phyloP scores from a whole-genome alignment of 441 rosid species.

The Syzygium malaccense region DNA sequence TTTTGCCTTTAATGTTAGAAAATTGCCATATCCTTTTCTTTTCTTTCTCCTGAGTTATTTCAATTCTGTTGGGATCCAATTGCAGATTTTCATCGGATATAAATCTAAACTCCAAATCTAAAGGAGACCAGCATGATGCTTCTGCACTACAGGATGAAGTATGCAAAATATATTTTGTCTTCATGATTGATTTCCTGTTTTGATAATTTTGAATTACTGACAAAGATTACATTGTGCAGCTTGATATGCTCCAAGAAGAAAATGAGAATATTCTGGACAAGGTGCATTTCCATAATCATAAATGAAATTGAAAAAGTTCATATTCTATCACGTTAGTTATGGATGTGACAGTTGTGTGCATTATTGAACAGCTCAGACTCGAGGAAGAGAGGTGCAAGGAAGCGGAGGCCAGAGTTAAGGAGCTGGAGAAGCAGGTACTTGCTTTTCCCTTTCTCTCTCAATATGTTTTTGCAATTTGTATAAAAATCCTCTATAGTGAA shows the following conservation, averaged over 20 bases:
- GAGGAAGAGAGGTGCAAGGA: conserved; percentile 89
- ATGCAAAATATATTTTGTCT: conserved; percentile 1
- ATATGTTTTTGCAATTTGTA: neutral
- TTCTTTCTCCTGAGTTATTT: neutral
- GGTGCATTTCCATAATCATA: conserved; percentile 20
- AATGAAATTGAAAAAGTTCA: neutral
- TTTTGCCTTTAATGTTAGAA: neutral
- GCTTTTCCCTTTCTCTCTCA: neutral
- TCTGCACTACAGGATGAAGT: conserved; percentile 81
- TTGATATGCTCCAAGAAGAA: conserved; percentile 75
- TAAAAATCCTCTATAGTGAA: neutral
- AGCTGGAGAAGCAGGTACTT: conserved; percentile 88
- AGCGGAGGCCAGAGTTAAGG: conserved; percentile 85
- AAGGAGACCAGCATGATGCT: conserved; percentile 47
- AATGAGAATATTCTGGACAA: conserved; percentile 52
- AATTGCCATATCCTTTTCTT: neutral
- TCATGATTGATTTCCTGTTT: neutral
- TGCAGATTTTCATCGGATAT: conserved; percentile 40
- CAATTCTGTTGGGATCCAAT: conserved; percentile 7
- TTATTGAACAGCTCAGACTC: conserved; percentile 62
- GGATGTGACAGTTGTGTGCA: neutral
- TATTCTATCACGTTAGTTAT: neutral
- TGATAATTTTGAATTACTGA: conserved; percentile 1
- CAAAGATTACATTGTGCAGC: conserved; percentile 21
- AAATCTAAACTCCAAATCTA: conserved; percentile 25